phyloP scores from a whole-genome alignment of 2,329 filamentous ascomycete genomes.

The Exophiala oligosperma region DNA sequence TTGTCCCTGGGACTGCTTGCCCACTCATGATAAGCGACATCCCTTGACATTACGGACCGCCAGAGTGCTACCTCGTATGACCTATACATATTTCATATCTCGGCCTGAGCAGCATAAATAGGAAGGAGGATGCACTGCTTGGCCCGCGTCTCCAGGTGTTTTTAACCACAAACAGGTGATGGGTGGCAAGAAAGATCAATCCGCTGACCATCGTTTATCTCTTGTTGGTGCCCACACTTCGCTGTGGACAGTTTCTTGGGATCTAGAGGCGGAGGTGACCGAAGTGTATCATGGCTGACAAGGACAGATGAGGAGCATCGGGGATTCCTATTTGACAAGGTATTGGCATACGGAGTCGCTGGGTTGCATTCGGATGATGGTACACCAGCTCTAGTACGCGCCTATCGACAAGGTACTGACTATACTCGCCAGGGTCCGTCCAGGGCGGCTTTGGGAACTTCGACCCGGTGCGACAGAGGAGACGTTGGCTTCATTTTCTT shows the following conservation, averaged over 20 bases:
- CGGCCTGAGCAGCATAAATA: not conserved
- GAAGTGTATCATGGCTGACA: conserved; percentile 14
- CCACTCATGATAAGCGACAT: too few species aligned
- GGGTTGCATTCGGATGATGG: conserved; percentile 10
- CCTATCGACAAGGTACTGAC: too few species aligned
- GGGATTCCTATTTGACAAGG: conserved; percentile 2
- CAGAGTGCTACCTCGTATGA: too few species aligned
- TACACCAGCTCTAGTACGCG: not conserved
- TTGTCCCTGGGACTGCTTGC: too few species aligned
- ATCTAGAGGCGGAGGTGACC: conserved; percentile 18
- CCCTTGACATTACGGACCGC: too few species aligned
- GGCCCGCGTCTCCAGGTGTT: not conserved
- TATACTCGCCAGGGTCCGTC: too few species aligned
- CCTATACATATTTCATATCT: not conserved
- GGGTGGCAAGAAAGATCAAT: not conserved
- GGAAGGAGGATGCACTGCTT: not conserved
- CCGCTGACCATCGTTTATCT: conserved; percentile 10
- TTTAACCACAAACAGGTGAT: not conserved
- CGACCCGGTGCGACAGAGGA: not conserved
- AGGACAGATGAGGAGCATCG: not conserved
- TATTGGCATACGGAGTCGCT: not conserved
- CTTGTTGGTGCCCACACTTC: conserved; percentile 15
- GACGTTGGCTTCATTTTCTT: not conserved
- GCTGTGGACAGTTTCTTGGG: not conserved
- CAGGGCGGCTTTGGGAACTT: too few species aligned